Percentiles rank a stretch among this genome's conserved stretches.
phyloP scores from a whole-genome alignment of 768 basidiomycete genomes.

The Pisolithus sp. region DNA sequence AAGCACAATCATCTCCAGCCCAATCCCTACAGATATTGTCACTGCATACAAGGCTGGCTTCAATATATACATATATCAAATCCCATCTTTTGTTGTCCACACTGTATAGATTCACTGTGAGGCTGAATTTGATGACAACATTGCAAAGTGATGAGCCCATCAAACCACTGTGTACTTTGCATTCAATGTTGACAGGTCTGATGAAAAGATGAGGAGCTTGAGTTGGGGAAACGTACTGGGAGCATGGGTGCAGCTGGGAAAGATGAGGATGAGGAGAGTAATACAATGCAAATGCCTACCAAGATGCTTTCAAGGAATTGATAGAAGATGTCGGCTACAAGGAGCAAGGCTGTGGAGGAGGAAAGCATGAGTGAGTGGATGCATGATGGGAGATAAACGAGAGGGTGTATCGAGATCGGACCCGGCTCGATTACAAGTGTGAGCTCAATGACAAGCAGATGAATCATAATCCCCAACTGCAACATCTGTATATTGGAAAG shows the following conservation, averaged over 20 bases:
- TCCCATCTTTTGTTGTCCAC: neutral
- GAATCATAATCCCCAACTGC: slow-evolving; percentile 80
- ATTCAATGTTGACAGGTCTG: too few relatives aligned
- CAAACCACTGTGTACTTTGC: neutral
- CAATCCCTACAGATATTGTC: slow-evolving; percentile 68
- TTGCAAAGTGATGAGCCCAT: neutral
- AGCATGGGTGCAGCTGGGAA: too few relatives aligned
- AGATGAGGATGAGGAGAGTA: slow-evolving; percentile 40
- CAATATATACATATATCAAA: slow-evolving; percentile 28
- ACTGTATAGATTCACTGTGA: neutral
- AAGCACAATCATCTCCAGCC: slow-evolving; percentile 48
- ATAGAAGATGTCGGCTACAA: slow-evolving; percentile 73
- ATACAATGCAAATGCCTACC: slow-evolving; percentile 71
- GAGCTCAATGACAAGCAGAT: slow-evolving; percentile 74
- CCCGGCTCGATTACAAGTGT: slow-evolving; percentile 69
- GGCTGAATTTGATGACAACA: neutral
- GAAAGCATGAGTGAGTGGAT: too few relatives aligned
- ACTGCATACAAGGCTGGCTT: slow-evolving; percentile 61
- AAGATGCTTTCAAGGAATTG: slow-evolving; percentile 82
- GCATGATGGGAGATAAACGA: neutral
- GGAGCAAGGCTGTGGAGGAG: slow-evolving; percentile 49
- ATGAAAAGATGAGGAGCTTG: neutral
- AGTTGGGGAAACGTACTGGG: too few relatives aligned
- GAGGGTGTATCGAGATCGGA: slow-evolving; percentile 56
- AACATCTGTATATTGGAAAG: slow-evolving; percentile 45